These are phyloP conservation scores for Yamadazyma triangularis DNA, from an alignment of 1,139 yeast species.

Conservation along the genomic window DNA sequence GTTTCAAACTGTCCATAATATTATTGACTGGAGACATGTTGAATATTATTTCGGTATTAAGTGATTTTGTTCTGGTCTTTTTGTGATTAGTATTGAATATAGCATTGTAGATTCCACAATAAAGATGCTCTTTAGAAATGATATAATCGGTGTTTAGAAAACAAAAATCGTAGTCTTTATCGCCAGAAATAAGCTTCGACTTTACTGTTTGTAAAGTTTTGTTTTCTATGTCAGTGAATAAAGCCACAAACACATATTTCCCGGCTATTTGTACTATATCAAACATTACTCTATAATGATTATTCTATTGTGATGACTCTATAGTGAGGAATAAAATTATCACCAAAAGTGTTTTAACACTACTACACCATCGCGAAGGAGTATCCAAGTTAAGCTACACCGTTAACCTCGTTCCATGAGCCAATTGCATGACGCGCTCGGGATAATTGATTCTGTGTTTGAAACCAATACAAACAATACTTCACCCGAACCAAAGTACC, in stretches of 20 bases:
- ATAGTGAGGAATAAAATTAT: too few species aligned
- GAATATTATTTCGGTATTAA: constrained; percentile 40
- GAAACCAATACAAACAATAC: too few species aligned
- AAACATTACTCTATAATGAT: too few species aligned
- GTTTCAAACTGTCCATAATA: constrained; percentile 38
- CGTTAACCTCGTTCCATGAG: too few species aligned
- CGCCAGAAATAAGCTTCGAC: constrained; percentile 23
- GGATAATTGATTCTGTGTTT: too few species aligned
- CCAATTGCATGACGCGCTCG: too few species aligned
- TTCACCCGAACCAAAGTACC: constrained; percentile 17
- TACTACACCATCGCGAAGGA: too few species aligned
- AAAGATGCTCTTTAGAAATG: constrained; percentile 34
- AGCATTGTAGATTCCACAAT: constrained; percentile 31
- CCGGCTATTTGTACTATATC: too few species aligned
- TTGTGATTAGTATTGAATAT: constrained; percentile 23
- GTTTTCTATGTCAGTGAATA: constrained; percentile 17
- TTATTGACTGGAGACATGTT: constrained; percentile 42
- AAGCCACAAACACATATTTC: constrained; percentile 21
- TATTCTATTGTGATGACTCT: too few species aligned
- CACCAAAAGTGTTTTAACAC: too few species aligned
- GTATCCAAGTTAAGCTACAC: too few species aligned
- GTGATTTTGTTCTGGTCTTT: constrained; percentile 34
- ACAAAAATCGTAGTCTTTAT: constrained; percentile 35
- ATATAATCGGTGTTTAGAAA: constrained; percentile 36
- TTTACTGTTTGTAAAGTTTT: constrained; percentile 23